phyloP scores from a whole-genome alignment of 768 basidiomycete species.

The Dentipellis sp. region DNA sequence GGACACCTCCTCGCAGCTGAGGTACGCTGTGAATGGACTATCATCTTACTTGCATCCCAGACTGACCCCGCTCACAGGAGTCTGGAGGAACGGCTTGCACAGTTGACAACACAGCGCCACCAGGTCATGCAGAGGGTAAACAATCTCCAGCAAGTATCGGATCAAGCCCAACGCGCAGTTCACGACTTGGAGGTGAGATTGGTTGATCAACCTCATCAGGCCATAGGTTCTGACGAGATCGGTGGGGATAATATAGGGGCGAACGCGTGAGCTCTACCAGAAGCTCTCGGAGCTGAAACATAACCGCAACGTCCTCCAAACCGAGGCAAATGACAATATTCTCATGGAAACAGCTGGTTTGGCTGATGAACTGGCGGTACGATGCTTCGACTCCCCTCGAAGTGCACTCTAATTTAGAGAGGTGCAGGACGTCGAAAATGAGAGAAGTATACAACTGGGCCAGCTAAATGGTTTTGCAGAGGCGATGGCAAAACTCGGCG shows the following conservation, averaged over 20 bases:
- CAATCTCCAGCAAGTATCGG: constrained; percentile 23
- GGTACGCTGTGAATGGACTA: constrained; percentile 2
- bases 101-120: constrained; percentile 29
- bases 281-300: constrained; percentile 20
- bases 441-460: constrained; percentile 34
- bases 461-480: constrained; percentile 41
- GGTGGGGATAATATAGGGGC: background rate
- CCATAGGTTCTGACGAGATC: too few species aligned
- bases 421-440: constrained; percentile 42
- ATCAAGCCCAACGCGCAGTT: constrained; percentile 19
- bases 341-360: constrained; percentile 54
- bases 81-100: constrained; percentile 30
- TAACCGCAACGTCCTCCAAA: constrained; percentile 33
- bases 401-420: background rate
- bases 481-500: constrained; percentile 40
- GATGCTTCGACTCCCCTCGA: constrained; percentile 11
- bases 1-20: constrained; percentile 8
- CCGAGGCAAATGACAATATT: constrained; percentile 61
- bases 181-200: background rate
- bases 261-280: background rate
- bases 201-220: background rate
- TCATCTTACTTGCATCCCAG: too few species aligned
- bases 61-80: constrained; percentile 26
- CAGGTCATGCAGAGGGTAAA: constrained; percentile 19
- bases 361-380: constrained; percentile 43